Evolutionary conservation across 768 basidiomycete genomes (phyloP).

Genomic region (Suillus americanus): DNA sequence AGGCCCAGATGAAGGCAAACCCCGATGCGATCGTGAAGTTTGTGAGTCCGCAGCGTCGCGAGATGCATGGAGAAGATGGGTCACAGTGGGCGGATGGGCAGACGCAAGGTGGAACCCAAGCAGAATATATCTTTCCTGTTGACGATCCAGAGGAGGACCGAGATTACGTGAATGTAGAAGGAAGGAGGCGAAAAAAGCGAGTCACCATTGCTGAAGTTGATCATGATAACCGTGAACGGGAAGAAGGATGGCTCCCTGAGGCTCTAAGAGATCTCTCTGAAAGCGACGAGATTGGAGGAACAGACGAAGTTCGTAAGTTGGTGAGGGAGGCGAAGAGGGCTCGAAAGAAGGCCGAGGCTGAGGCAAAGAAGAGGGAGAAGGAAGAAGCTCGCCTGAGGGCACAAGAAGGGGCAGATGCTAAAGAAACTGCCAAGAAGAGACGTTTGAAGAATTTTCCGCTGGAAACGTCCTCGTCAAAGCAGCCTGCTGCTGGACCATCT

Average conservation of each 20-base stretch:
- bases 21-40: slow-evolving; percentile 71
- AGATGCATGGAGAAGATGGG: slow-evolving; percentile 23
- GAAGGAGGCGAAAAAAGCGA: slow-evolving; percentile 14
- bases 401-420: slow-evolving; percentile 2
- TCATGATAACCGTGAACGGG: background rate
- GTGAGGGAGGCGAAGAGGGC: slow-evolving; percentile 34
- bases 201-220: slow-evolving; percentile 5
- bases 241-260: slow-evolving; percentile 31
- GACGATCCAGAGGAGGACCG: slow-evolving; percentile 25
- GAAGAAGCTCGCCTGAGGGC: slow-evolving; percentile 14
- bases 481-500: background rate
- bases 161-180: slow-evolving; percentile 23
- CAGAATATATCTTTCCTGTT: slow-evolving; percentile 26
- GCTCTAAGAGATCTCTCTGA: slow-evolving; percentile 37
- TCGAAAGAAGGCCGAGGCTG: slow-evolving; percentile 24
- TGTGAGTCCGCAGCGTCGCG: slow-evolving; percentile 33
- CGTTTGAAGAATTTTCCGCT: slow-evolving; percentile 29
- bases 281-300: slow-evolving; percentile 41
- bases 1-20: slow-evolving; percentile 45
- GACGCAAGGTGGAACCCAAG: slow-evolving; percentile 16
- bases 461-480: background rate
- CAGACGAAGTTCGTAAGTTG: slow-evolving; percentile 29
- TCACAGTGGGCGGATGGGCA: slow-evolving; percentile 30
- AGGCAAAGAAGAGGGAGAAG: slow-evolving; percentile 16
- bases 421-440: slow-evolving; percentile 18